Percentiles rank a stretch among this genome's conserved stretches.
phyloP scores from a whole-genome alignment of 148 eudicot genomes.

The Silene latifolia region DNA sequence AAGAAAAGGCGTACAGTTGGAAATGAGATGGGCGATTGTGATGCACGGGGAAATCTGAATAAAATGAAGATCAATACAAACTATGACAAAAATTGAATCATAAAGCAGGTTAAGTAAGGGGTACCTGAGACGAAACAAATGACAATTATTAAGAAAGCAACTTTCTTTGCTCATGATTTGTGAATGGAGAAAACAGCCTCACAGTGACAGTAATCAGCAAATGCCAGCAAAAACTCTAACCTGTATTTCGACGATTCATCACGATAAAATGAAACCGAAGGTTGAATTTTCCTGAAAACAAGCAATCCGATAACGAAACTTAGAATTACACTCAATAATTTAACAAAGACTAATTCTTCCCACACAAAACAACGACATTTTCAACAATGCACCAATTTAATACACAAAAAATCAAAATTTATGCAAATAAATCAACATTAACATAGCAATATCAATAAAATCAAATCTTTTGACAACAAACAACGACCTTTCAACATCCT shows the following conservation, averaged over 20 bases:
- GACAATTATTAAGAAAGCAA: too few relatives aligned
- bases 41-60: too few relatives aligned
- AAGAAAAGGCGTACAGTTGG: too few relatives aligned
- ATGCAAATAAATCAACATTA: background rate
- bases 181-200: too few relatives aligned
- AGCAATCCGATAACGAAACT: background rate
- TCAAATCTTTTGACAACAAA: slow-evolving; percentile 65
- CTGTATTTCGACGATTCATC: slow-evolving; percentile 81
- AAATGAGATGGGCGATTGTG: too few relatives aligned
- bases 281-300: slow-evolving; percentile 61
- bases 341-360: background rate
- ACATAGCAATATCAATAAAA: background rate
- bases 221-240: slow-evolving; percentile 25
- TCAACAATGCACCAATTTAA: slow-evolving; percentile 13
- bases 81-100: too few relatives aligned
- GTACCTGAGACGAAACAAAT: too few relatives aligned
- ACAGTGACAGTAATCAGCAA: background rate
- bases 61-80: too few relatives aligned
- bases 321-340: background rate
- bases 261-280: slow-evolving; percentile 91
- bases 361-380: background rate
- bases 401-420: background rate
- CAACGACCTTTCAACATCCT: slow-evolving; percentile 84
- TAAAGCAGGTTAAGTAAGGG: too few relatives aligned
- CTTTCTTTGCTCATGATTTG: too few relatives aligned